These are phyloP conservation scores for Mycena crocata DNA, from an alignment of 768 basidiomycete genomes.

Conservation along the genomic window DNA sequence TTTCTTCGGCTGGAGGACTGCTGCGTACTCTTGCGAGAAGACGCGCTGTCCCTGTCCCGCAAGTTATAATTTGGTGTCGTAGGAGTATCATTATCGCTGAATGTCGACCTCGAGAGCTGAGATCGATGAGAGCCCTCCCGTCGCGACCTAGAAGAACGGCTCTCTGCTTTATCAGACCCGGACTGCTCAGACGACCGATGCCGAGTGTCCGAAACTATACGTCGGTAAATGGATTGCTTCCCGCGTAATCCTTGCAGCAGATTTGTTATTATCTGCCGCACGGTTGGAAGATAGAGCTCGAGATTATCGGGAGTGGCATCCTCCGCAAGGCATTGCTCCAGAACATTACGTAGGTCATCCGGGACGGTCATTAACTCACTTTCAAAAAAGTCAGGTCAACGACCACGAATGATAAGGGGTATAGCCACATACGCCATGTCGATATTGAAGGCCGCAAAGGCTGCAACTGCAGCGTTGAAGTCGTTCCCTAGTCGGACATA, in stretches of 20 bases:
- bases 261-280: conserved; percentile 92
- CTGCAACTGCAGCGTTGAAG: conserved; percentile 93
- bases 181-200: conserved; percentile 62
- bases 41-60: conserved; percentile 51
- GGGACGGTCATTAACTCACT: conserved; percentile 93
- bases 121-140: conserved; percentile 61
- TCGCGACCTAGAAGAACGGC: conserved; percentile 67
- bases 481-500: conserved; percentile 98
- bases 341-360: conserved; percentile 85
- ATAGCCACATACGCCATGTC: conserved; percentile 85
- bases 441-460: conserved; percentile 87
- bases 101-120: conserved; percentile 54
- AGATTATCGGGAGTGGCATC: conserved; percentile 89
- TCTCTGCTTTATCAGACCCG: conserved; percentile 66
- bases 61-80: conserved; percentile 26
- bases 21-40: conserved; percentile 55
- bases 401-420: conserved; percentile 25
- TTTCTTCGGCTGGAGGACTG: conserved; percentile 53
- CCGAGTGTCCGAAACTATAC: conserved; percentile 73
- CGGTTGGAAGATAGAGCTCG: conserved; percentile 89
- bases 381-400: conserved; percentile 15
- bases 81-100: conserved; percentile 24
- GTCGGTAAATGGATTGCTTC: conserved; percentile 91
- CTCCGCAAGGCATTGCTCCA: conserved; percentile 93
- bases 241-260: conserved; percentile 92